Percentiles rank a stretch among this genome's conserved stretches.
Evolutionary conservation across 345 rosid species (phyloP).

Genomic region (Hypericum androsaemum): DNA sequence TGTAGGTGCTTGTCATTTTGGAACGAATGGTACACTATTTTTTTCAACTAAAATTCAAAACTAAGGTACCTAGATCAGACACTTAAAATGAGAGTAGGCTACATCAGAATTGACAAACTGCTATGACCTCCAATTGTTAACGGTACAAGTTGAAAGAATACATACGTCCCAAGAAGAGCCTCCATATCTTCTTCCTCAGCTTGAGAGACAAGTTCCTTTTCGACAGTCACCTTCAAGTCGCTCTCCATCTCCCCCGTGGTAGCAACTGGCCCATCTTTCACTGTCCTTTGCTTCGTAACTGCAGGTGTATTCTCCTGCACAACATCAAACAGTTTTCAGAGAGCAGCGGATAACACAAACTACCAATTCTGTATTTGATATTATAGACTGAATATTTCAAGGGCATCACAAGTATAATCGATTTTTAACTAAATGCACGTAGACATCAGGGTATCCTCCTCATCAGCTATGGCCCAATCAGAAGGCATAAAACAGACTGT

Average conservation of each 20-base stretch:
- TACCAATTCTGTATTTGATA: not conserved
- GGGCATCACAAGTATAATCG: too few relatives aligned
- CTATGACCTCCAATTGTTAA: slow-evolving; percentile 5
- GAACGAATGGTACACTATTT: too few relatives aligned
- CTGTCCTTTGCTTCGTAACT: slow-evolving; percentile 48
- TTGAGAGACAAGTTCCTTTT: slow-evolving; percentile 90
- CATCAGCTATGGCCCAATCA: too few relatives aligned
- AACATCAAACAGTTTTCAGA: slow-evolving; percentile 13
- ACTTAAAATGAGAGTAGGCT: not conserved
- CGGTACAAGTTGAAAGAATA: slow-evolving; percentile 15
- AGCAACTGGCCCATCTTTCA: slow-evolving; percentile 62
- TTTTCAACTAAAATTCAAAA: too few relatives aligned
- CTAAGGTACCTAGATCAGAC: not conserved
- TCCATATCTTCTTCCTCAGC: slow-evolving; percentile 99
- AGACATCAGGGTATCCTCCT: too few relatives aligned
- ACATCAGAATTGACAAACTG: not conserved
- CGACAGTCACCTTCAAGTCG: slow-evolving; percentile 84
- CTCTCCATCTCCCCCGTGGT: slow-evolving; percentile 50
- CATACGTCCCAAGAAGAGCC: slow-evolving; percentile 92
- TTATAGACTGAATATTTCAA: not conserved
- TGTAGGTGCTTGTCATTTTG: too few relatives aligned
- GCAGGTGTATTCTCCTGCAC: slow-evolving; percentile 74
- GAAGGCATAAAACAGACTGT: too few relatives aligned
- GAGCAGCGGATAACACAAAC: slow-evolving; percentile 9
- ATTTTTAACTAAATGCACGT: too few relatives aligned